Conservation (phyloP, 495 filamentous ascomycete species). For the Tricharina praecox region DNA sequence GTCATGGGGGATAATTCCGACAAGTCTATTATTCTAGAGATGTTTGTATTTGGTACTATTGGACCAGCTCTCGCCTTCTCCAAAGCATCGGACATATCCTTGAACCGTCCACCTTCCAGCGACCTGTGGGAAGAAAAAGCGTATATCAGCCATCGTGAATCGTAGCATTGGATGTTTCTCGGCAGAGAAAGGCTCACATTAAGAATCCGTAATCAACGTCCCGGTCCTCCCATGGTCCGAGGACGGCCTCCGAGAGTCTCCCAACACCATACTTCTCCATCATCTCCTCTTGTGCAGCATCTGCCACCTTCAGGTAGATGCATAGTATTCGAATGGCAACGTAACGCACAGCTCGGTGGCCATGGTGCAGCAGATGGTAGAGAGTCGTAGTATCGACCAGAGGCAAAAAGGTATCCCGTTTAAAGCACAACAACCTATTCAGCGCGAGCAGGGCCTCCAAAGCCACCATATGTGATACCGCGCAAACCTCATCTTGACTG, state of each 20-base stretch:
- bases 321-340: constrained; percentile 66
- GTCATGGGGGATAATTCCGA: constrained; percentile 36
- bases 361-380: constrained; percentile 12
- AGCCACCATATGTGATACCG: background rate
- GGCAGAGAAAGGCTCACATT: constrained; percentile 8
- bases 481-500: background rate
- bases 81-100: constrained; percentile 29
- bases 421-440: constrained; percentile 19
- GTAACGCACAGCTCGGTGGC: constrained; percentile 47
- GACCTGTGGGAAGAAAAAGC: constrained; percentile 26
- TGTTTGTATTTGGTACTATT: constrained; percentile 13
- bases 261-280: constrained; percentile 36
- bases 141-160: background rate
- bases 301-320: constrained; percentile 62
- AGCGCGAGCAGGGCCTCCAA: constrained; percentile 18
- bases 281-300: constrained; percentile 55
- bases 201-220: constrained; percentile 72
- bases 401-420: constrained; percentile 15
- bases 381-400: constrained; percentile 14
- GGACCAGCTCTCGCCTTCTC: constrained; percentile 28
- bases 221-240: constrained; percentile 58
- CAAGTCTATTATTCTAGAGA: constrained; percentile 26
- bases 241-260: constrained; percentile 40
- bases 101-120: constrained; percentile 54
- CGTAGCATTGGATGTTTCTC: background rate